Conservation (phyloP, 129 eudicot species). For the Arctium lappa region DNA sequence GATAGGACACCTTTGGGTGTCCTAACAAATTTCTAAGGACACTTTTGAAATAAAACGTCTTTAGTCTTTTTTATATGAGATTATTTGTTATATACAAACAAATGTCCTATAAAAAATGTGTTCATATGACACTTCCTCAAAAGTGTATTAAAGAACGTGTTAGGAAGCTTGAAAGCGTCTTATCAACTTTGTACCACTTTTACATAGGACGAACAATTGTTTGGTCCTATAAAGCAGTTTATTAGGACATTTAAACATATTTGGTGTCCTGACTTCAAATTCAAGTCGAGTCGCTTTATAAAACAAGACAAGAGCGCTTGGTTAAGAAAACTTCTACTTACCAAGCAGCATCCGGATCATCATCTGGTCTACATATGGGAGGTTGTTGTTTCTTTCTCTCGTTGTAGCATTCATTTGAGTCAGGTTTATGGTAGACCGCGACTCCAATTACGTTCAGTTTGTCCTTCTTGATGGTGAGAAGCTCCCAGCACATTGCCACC, state of each 20-base stretch:
- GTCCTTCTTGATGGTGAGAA: conserved; percentile 71
- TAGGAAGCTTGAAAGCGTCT: no score
- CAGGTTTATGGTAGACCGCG: conserved; percentile 71
- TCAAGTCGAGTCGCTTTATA: not conserved
- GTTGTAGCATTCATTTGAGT: conserved; percentile 66
- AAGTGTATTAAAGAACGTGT: no score
- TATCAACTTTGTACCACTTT: no score
- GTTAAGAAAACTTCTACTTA: conserved; percentile 10
- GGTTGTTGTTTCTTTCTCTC: conserved; percentile 48
- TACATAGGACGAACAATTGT: no score
- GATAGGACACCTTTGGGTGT: not conserved
- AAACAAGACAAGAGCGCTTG: not conserved
- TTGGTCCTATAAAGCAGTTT: no score
- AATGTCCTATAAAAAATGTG: not conserved
- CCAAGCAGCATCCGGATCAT: conserved; percentile 88
- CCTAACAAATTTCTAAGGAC: not conserved
- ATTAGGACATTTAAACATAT: not conserved
- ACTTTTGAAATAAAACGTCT: not conserved
- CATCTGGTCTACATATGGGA: conserved; percentile 61
- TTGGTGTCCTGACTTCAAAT: not conserved
- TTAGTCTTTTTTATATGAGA: not conserved
- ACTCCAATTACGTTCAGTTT: conserved; percentile 53
- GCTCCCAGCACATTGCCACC: conserved; percentile 87
- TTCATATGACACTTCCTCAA: not conserved
- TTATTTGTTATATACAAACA: not conserved